Evolutionary conservation across 2,329 filamentous ascomycete genomes (phyloP).

Genomic region (Dryadomyces quercus-mongolicae): DNA sequence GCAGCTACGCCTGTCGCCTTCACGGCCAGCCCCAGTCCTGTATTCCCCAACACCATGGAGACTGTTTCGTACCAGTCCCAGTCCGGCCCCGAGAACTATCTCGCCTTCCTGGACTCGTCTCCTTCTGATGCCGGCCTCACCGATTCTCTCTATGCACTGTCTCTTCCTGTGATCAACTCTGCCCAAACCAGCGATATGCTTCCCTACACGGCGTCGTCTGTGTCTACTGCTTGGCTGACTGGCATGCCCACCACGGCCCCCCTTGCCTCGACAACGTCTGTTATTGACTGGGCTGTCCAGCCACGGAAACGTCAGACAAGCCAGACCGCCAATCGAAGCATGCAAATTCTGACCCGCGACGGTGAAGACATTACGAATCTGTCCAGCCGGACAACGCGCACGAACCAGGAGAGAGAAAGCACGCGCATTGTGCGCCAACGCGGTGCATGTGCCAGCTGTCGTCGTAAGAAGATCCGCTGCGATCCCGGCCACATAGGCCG

Average conservation of each 20-base stretch:
- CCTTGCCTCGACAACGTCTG: neutral
- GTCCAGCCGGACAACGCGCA: slow-evolving; percentile 50
- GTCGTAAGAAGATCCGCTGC: slow-evolving; percentile 51
- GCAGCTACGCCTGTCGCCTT: slow-evolving; percentile 28
- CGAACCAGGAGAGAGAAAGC: slow-evolving; percentile 55
- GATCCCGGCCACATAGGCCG: slow-evolving; percentile 41
- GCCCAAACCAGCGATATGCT: slow-evolving; percentile 16
- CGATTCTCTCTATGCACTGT: slow-evolving; percentile 4
- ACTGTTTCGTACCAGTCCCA: neutral
- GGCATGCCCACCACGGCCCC: neutral
- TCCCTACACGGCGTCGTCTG: slow-evolving; percentile 1
- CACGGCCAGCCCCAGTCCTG: slow-evolving; percentile 28
- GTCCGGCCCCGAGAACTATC: neutral
- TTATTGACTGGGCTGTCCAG: neutral
- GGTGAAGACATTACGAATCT: slow-evolving; percentile 51
- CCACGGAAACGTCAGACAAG: neutral
- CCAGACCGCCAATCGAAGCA: slow-evolving; percentile 21
- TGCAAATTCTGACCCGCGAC: slow-evolving; percentile 55
- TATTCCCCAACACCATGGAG: slow-evolving; percentile 28
- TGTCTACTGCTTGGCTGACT: slow-evolving; percentile 2
- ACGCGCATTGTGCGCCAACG: slow-evolving; percentile 55
- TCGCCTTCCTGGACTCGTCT: slow-evolving; percentile 5
- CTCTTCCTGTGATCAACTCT: slow-evolving; percentile 13
- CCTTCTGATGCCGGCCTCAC: slow-evolving; percentile 26
- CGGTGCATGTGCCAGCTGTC: slow-evolving; percentile 53